Conservation (phyloP, 2,329 filamentous ascomycete genomes). For the Beauveria medogensis region DNA sequence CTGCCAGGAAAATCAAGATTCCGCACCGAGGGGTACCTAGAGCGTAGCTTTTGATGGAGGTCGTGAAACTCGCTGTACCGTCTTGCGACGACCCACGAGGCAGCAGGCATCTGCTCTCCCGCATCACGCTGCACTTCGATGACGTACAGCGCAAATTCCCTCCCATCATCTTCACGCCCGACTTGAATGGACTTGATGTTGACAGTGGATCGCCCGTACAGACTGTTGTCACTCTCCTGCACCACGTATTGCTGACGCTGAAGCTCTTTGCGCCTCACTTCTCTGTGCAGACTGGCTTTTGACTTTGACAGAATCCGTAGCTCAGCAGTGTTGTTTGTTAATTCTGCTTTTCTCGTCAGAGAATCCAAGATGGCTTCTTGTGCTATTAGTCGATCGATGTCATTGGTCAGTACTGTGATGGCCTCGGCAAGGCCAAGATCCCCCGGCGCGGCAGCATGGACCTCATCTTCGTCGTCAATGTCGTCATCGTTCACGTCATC, state of each 20-base stretch:
- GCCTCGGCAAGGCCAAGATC: conserved; percentile 91
- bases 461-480: conserved; percentile 64
- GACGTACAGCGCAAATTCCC: conserved; percentile 88
- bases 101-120: conserved; percentile 94
- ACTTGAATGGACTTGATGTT: conserved; percentile 90
- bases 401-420: conserved; percentile 76
- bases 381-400: conserved; percentile 80
- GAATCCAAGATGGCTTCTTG: conserved; percentile 91
- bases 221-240: conserved; percentile 94
- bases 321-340: conserved; percentile 95
- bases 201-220: conserved; percentile 85
- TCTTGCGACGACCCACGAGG: conserved; percentile 84
- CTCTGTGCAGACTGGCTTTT: conserved; percentile 83
- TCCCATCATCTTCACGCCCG: conserved; percentile 82
- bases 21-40: conserved; percentile 78
- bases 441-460: conserved; percentile 89
- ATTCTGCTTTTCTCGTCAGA: conserved; percentile 83
- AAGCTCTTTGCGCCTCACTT: conserved; percentile 88
- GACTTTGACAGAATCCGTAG: conserved; percentile 87
- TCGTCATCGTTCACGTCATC: conserved; percentile 58
- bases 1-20: conserved; percentile 86
- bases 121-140: conserved; percentile 86
- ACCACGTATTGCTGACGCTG: conserved; percentile 95
- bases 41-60: conserved; percentile 79
- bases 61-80: conserved; percentile 97